phyloP scores from a whole-genome alignment of 805 yeast species.

The Helenozyma rhizophorensis region DNA sequence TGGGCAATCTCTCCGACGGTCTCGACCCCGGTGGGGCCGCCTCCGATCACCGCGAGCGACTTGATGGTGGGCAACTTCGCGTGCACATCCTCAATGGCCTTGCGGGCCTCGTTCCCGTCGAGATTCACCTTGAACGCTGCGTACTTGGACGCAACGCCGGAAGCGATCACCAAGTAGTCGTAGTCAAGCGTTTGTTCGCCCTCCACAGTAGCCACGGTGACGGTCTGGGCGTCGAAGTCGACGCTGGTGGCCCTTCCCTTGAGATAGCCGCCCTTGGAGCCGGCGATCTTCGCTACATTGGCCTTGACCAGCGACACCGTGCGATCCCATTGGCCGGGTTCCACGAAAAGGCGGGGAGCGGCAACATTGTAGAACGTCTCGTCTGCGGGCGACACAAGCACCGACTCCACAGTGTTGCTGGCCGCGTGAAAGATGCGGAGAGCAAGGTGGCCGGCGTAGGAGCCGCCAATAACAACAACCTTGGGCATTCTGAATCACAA shows the following conservation, averaged over 20 bases:
- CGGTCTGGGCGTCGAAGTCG: conserved; percentile 20
- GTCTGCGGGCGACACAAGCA: conserved; percentile 23
- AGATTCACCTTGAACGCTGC: conserved; percentile 25
- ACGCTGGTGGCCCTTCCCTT: conserved; percentile 23
- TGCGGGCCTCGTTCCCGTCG: conserved; percentile 11
- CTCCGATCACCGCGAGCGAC: conserved; percentile 35
- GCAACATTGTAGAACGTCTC: conserved; percentile 23
- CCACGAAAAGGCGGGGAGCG: conserved; percentile 30
- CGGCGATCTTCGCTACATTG: conserved; percentile 14
- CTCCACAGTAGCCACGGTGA: conserved; percentile 9
- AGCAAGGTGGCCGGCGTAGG: conserved; percentile 29
- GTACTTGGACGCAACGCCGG: conserved; percentile 23
- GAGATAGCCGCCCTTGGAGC: conserved; percentile 15
- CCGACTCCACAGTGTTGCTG: conserved; percentile 10
- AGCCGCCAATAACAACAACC: conserved; percentile 35
- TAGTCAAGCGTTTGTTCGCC: conserved; percentile 13
- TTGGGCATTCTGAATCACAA: conserved; percentile 11
- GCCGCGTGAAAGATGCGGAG: conserved; percentile 16
- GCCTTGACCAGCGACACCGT: conserved; percentile 17
- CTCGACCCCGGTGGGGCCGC: conserved; percentile 39
- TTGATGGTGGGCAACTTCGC: conserved; percentile 17
- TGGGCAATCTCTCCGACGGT: conserved; percentile 33
- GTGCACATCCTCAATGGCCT: conserved; percentile 14
- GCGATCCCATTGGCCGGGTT: conserved; percentile 18
- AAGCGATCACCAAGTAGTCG: conserved; percentile 33